Conservation (phyloP, 169 alveolate species). For the Plasmodium vivax region DNA sequence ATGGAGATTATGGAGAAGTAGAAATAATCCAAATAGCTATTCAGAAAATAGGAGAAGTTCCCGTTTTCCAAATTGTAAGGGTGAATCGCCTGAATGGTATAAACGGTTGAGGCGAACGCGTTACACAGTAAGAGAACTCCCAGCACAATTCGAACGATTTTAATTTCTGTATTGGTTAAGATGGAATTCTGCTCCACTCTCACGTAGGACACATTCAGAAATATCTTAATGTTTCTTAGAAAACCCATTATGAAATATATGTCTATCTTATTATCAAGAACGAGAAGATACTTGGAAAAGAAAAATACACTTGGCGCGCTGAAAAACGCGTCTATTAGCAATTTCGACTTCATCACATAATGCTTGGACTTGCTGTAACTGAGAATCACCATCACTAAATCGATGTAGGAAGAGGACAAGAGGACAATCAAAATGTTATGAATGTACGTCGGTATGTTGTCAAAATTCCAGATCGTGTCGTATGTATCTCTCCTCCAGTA, state of each 20-base stretch:
- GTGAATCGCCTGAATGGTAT: conserved; percentile 68
- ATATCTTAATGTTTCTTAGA: conserved; percentile 48
- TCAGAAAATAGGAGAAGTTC: conserved; percentile 26
- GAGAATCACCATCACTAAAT: conserved; percentile 51
- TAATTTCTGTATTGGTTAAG: conserved; percentile 66
- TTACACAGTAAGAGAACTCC: conserved; percentile 70
- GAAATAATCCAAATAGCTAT: conserved; percentile 75
- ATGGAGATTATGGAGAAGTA: conserved; percentile 84
- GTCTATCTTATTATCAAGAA: conserved; percentile 44
- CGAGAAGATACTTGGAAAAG: conserved; percentile 54
- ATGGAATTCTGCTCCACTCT: conserved; percentile 48
- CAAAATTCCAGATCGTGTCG: conserved; percentile 41
- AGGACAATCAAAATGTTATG: conserved; percentile 50
- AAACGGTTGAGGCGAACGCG: conserved; percentile 66
- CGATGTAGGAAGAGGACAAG: conserved; percentile 67
- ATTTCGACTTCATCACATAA: conserved; percentile 60
- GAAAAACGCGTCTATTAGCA: conserved; percentile 61
- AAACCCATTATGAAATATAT: conserved; percentile 59
- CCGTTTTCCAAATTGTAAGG: conserved; percentile 46
- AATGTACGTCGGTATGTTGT: conserved; percentile 55
- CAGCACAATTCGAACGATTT: conserved; percentile 52
- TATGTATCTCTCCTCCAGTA: conserved; percentile 73
- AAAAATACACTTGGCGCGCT: conserved; percentile 66
- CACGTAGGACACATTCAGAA: conserved; percentile 63
- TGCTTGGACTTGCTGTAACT: conserved; percentile 51